Evolutionary conservation across 1,284 basidiomycete species (phyloP), one percentile per base, ranked within the genome.

Genomic region (Agroathelia rolfsii): DNA sequence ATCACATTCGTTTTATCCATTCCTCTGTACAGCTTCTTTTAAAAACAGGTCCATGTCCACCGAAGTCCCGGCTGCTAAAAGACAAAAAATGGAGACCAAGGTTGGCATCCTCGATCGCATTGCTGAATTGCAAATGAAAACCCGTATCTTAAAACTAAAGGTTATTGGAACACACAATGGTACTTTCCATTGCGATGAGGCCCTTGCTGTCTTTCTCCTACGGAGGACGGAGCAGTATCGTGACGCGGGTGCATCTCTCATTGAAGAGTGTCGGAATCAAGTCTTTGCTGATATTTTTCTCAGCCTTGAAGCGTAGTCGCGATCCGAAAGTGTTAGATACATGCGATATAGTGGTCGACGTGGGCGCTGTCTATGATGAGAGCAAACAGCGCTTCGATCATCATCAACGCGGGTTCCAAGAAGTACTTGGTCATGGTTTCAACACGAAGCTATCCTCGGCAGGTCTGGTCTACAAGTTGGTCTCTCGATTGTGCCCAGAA

Each of bases 301-400:
- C 43, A 87, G 87, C 69, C 43, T 53, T 96, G 27, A 81, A 80
- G 48, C 74, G 90, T 23, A 84, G 76, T 28, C 75, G 94, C 34
- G 89, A 96, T 52, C 76, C 82, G 1, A 71, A 68, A 8, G 56
- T 84, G 31, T 73, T 98, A 34, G 79, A 83, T 41, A 69, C 74
- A 3, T 92, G 90, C 49, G 81, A 92, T 49, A 92, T 98, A 51
- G 89, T 98, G n/a, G 90, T 98, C 22, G 94, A 98, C 53, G 94
- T 98, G 35, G 94, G 95, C 11, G 93, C 87, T 6, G 72, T 86
- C 12, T 98, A 98, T 56, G 87, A 93, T 39, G 73, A 81, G 46
- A 62, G 61, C 32, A 73, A 65, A 38, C 72, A 82, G 40, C 71
- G 85, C 22, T 98, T 90, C 58, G 94, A 98, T 56, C 94, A 98